Percentiles rank a stretch among this genome's conserved stretches.
phyloP scores from a whole-genome alignment of 345 rosid genomes.

The Melaleuca alternifolia region DNA sequence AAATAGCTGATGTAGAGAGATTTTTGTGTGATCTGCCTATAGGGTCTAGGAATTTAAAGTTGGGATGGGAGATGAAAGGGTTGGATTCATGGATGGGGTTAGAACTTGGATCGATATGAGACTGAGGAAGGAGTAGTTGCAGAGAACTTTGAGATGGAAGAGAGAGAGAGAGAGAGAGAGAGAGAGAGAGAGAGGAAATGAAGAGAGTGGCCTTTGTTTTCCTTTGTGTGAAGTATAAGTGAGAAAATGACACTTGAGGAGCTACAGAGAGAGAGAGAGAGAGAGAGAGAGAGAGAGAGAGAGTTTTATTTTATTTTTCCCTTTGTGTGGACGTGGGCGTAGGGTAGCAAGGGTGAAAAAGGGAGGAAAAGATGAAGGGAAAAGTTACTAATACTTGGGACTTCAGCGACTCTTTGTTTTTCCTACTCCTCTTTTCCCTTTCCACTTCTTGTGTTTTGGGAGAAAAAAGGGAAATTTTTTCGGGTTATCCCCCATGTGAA shows the following conservation, averaged over 20 bases:
- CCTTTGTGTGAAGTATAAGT: slow-evolving; percentile 68
- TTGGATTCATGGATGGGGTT: slow-evolving; percentile 3
- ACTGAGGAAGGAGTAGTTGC: slow-evolving; percentile 21
- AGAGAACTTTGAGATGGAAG: slow-evolving; percentile 37
- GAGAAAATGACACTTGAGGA: slow-evolving; percentile 78
- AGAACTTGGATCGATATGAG: slow-evolving; percentile 10
- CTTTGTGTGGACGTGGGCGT: slow-evolving; percentile 54
- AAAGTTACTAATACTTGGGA: not conserved
- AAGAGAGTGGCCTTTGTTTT: slow-evolving; percentile 49
- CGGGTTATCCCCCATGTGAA: not conserved
- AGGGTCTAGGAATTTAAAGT: not conserved
- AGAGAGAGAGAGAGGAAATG: slow-evolving; percentile 30
- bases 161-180: slow-evolving; percentile 2
- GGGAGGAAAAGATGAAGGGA: not conserved
- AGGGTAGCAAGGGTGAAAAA: slow-evolving; percentile 15
- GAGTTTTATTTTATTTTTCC: not conserved
- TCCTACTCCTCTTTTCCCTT: not conserved
- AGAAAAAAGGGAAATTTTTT: not conserved
- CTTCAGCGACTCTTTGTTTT: not conserved
- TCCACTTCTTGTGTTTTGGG: not conserved
- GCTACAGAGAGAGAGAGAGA: slow-evolving; percentile 1
- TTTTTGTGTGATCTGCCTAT: not conserved
- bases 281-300: slow-evolving; percentile 12
- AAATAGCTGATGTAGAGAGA: not conserved
- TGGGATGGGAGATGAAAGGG: not conserved